Evolutionary conservation across 225 moss, liverwort and hornwort genomes (phyloP), one percentile per base, ranked within the genome.

Genomic region (Rhytidiadelphus loreus): DNA sequence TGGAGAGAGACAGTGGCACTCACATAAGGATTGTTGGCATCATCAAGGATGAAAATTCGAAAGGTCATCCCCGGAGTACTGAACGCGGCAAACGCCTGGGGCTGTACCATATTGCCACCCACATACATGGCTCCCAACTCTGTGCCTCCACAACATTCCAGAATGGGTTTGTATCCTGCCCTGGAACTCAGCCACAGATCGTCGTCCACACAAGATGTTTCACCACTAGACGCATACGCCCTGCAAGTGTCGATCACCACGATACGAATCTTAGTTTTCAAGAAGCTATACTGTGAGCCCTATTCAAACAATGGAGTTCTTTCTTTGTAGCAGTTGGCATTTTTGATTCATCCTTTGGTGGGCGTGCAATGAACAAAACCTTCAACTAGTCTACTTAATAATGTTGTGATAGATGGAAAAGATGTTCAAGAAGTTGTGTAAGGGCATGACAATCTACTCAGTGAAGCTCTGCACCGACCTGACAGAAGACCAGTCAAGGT

Each of bases 121-220:
- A 92, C 90, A 48, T 96, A 97, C 66, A 93, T 86, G 81, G 92
- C 90, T 85, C 96, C 98, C 84, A 99, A 71, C 87, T 99, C 98
- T 6, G 98, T 99, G 52, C 98, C 98, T 61, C 97, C 98, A 87
- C 96, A 97, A 28, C 91, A 93, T 91, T 99, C 98, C 76, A 99
- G 41, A 81, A 99, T 89, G 16, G 98, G 98, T 85, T 90, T 94
- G 69, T 97, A 97, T 10, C 89, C 82, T 33, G 81, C 91, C 78
- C 88, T 93, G 83, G 97, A 93, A 88, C 94, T 95, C 60, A 99
- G 90, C 98, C 98, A 99, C 59, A 99, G 89, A 82, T 95, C 93
- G 82, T 99, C 98, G 82, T 97, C 97, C 37, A 92, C 90, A 77
- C 75, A 92, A 18, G 98, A 99, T 70, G 96, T 94, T 89, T 99